Base-by-base conservation (phyloP, 2,329 filamentous ascomycete species). In the Clonostachys rosea region DNA sequence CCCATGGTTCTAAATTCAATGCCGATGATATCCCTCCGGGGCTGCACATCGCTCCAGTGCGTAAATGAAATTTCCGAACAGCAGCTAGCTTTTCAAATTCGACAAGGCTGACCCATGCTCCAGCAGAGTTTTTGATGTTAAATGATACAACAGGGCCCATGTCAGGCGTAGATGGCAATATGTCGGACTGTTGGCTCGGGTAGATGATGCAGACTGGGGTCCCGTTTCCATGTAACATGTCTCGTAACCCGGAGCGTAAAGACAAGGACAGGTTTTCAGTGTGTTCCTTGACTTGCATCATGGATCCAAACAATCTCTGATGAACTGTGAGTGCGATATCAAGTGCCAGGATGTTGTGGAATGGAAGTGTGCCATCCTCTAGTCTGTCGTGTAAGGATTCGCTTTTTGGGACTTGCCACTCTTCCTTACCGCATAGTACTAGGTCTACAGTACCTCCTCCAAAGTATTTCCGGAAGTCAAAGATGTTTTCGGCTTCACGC, bases 371-470 rank as follows among this genome's bases (percentile, higher is more conserved):
- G 2, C 92, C 94, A 62, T 99, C 92, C 64, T 99, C 92, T 3
- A 97, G 73, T 35, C 82, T 79, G 50, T 91, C 87, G 59, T 97
- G 92, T 4, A 95, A 69, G 33, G 79, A 79, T 20, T 77, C 69
- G 7, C 76, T 72, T 61, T 95, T 96, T 37, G 79, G 77, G 2
- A 83, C 86, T 70, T 96, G 89, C 89, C 91, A 96, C 53, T 85
- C 78, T 57, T 90, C 84, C 52, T 82, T 86, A n/a, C 83, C 61
- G 51, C 83, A 86, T 2, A 90, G 76, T 0, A 96, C 90, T 77
- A 92, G 87, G 57, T 96, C 91, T 1, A 96, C 92, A 1, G 92
- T 97, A 5, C 94, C 94, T 7, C 92, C 94, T 6, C 92, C 92
- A 66, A 99, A 99, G 58, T 95, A 99, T 51, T 73, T 83, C 50